These are phyloP conservation scores for Beauveria medogensis DNA, from an alignment of 2,329 filamentous ascomycete genomes.

Conservation along the genomic window DNA sequence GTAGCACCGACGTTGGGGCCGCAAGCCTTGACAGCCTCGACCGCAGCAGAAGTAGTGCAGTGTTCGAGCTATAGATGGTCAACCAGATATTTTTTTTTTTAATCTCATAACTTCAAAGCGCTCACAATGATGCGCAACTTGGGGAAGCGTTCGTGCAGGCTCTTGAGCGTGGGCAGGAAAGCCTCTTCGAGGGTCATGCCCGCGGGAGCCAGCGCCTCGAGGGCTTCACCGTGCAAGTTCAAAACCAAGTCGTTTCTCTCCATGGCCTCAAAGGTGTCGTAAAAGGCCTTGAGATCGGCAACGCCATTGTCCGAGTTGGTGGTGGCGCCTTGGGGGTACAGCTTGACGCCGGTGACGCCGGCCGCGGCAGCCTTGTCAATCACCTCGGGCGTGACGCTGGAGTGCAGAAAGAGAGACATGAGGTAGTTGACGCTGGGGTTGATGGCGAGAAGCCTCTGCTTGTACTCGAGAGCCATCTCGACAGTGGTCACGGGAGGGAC, in stretches of 20 bases:
- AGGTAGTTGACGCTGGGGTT: conserved; percentile 58
- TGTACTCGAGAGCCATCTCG: conserved; percentile 54
- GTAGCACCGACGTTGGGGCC: conserved; percentile 70
- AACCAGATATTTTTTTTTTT: not conserved
- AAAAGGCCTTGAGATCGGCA: conserved; percentile 60
- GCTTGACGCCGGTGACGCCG: conserved; percentile 65
- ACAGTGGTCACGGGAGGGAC: conserved; percentile 53
- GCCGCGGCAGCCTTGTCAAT: conserved; percentile 66
- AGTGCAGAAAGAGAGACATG: conserved; percentile 65
- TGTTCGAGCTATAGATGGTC: conserved; percentile 57
- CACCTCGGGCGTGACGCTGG: conserved; percentile 55
- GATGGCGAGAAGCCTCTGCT: conserved; percentile 49
- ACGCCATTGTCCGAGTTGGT: conserved; percentile 64
- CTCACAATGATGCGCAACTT: conserved; percentile 51
- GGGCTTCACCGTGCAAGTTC: conserved; percentile 90
- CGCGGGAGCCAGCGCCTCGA: conserved; percentile 38
- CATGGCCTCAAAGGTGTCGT: conserved; percentile 83
- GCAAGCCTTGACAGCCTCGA: conserved; percentile 69
- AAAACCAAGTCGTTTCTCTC: conserved; percentile 73
- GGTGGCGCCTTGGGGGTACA: conserved; percentile 56
- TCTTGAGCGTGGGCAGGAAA: conserved; percentile 73
- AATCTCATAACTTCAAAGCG: not conserved
- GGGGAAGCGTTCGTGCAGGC: conserved; percentile 69
- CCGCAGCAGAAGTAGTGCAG: conserved; percentile 75
- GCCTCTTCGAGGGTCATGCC: conserved; percentile 36